Base-by-base conservation (phyloP, 768 basidiomycete species). In the Amanita rubescens region DNA sequence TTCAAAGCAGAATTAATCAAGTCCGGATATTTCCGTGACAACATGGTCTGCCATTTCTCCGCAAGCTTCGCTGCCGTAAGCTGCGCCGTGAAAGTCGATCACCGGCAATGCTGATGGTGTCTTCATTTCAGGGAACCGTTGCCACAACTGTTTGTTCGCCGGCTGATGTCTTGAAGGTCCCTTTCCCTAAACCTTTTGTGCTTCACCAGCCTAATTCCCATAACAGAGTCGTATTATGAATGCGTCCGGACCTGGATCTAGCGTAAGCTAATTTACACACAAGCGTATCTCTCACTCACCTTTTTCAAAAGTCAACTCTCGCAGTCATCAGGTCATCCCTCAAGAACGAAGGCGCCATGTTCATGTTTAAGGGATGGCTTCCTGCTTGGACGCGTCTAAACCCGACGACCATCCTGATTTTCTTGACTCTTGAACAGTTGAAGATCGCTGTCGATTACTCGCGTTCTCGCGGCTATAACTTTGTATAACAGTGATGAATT, bases 301-400 rank as follows among this genome's bases (percentile, higher is more conserved):
- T 3, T 19, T 24, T 25, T 15, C 12, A 27, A n/a, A 59, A 85
- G 84, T 89, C 86, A 1, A 87, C 90, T 0, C 57, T 92, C 24
- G 75, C 68, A 5, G 85, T 87, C 38, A 89, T 92, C 63, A 74
- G 76, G 17, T 59, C 74, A 10, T 87, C 88, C 17, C 71, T 93
- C 56, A 74, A 77, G 55, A 82, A 70, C 57, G 90, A 93, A 60
- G 90, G 90, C 12, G 66, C 87, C 3, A 86, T 85, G 80, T 93
- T 92, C 77, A 87, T 93, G 85, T 90, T 93, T 75, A 90, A 90
- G 65, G 90, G 90, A 57, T 93, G 90, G 90, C 67, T 92, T 8
- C 90, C 90, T 0, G 88, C 90, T 10, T 93, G 89, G 89, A 79
- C 80, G 49, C 76, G 90, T 65, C 75, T 93, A 35, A 87, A 92